phyloP scores from a whole-genome alignment of 2,329 filamentous ascomycete genomes.

The Stylonectria norvegica region DNA sequence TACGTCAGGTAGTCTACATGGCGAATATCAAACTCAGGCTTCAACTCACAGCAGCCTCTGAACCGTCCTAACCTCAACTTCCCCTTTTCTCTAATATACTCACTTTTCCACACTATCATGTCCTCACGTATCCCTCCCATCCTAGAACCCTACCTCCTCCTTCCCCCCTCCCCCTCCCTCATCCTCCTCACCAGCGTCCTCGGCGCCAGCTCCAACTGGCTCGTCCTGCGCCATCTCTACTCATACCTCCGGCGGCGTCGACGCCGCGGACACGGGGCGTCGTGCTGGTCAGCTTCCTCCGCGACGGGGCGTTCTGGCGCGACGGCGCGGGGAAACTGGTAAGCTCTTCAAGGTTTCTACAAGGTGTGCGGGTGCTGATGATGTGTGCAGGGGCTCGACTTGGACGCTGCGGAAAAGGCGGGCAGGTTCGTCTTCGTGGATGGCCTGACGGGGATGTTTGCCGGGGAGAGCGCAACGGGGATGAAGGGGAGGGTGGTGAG shows the following conservation, averaged over 20 bases:
- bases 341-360: slow-evolving; percentile 5
- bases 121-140: slow-evolving; percentile 58
- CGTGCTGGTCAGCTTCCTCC: slow-evolving; percentile 78
- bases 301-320: slow-evolving; percentile 75
- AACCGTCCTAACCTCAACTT: not conserved
- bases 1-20: slow-evolving; percentile 12
- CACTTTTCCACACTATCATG: slow-evolving; percentile 29
- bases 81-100: not conserved
- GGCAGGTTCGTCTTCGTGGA: slow-evolving; percentile 71
- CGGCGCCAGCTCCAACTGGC: slow-evolving; percentile 63
- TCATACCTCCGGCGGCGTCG: slow-evolving; percentile 36
- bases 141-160: slow-evolving; percentile 60
- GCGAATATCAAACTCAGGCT: slow-evolving; percentile 8
- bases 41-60: too few species aligned
- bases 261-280: slow-evolving; percentile 47
- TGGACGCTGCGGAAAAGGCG: slow-evolving; percentile 56
- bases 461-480: slow-evolving; percentile 6
- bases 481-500: slow-evolving; percentile 27
- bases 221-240: slow-evolving; percentile 55
- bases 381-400: slow-evolving; percentile 60
- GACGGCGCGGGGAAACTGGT: slow-evolving; percentile 67
- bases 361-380: not conserved
- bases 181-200: slow-evolving; percentile 66
- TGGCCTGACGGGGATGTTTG: slow-evolving; percentile 61
- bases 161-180: slow-evolving; percentile 57